Evolutionary conservation across 2,329 filamentous ascomycete species (phyloP), one percentile per base, ranked within the genome.

Genomic region (Ambrosiella beaveri): DNA sequence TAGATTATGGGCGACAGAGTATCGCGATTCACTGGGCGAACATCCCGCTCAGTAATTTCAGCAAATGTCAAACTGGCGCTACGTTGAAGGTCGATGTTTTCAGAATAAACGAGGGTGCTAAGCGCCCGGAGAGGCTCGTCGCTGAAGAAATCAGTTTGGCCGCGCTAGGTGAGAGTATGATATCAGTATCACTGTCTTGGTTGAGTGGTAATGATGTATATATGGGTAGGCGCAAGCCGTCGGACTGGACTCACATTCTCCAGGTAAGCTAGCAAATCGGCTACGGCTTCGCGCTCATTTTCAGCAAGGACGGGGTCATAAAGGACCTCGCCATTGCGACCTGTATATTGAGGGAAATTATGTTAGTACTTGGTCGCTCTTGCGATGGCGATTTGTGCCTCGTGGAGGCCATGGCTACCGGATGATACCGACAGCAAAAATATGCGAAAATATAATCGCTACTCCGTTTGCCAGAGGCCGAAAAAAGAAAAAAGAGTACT

Each of bases 1-100:
- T 91, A 95, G 11, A 98, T 79, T 64, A 98, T 98, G 39, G 93
- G 93, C 65, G 95, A 89, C 58, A 98, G 84, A 36, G 93, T 97
- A 68, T 95, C 87, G 63, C 88, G 82, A 69, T 95, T 89, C 66
- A 98, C 93, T 71, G 96, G 88, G 66, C 91, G 82, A 61, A 97
- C 93, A 85, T 98, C 93, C 88, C 91, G 75, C 73, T 98, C 93
- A 44, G 93, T 98, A 64, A 98, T 98, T 71, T 98, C 93, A 61
- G 93, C 93, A 76, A 98, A 98, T 1, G 93, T 98, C 70, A 98
- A 80, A 70, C 91, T 97, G 57, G 93, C 93, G 73, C 93, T 97
- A 64, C 93, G 81, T 74, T 98, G 93, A 57, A 98, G 78, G 70
- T 98, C 93, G 69, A 98, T 90, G 73, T 98, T 98, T 71, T 97